Percentiles rank a stretch among this genome's conserved stretches.
Conservation (phyloP, 2,329 filamentous ascomycete genomes). For the Lasiodiplodia theobromae region DNA sequence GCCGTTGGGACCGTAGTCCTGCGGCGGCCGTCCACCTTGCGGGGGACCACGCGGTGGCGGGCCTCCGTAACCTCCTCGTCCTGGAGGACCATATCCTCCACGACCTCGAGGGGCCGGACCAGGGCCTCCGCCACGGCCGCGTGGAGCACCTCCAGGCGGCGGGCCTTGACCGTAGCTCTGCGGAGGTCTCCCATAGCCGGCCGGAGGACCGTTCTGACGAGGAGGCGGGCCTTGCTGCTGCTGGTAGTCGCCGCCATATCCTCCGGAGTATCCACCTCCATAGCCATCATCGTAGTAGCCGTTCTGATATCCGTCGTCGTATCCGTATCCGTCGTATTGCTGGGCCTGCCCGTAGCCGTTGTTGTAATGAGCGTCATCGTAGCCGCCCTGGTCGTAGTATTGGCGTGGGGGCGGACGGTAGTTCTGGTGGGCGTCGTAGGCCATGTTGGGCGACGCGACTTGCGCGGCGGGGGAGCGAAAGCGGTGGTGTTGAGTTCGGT, state of each 20-base stretch:
- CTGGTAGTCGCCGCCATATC: constrained; percentile 33
- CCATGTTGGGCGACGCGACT: constrained; percentile 40
- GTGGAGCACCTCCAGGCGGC: constrained; percentile 18
- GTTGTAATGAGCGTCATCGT: constrained; percentile 32
- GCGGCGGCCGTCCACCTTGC: constrained; percentile 16
- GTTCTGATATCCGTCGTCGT: constrained; percentile 43
- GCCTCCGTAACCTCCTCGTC: constrained; percentile 9
- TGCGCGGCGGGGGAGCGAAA: constrained; percentile 13
- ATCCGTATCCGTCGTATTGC: constrained; percentile 46
- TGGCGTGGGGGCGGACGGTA: constrained; percentile 46
- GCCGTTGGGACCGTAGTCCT: constrained; percentile 20
- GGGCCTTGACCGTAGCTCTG: constrained; percentile 28
- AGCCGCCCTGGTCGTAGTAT: constrained; percentile 42
- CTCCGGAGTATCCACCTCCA: background rate
- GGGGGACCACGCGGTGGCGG: constrained; percentile 10
- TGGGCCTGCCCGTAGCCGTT: constrained; percentile 34
- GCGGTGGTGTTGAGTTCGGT: background rate
- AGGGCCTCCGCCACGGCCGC: constrained; percentile 14
- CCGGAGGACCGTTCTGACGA: constrained; percentile 22
- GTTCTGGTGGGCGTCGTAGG: constrained; percentile 47
- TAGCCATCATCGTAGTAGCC: constrained; percentile 38
- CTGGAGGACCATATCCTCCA: constrained; percentile 22
- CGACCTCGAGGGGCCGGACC: constrained; percentile 12
- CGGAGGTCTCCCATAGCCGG: constrained; percentile 36
- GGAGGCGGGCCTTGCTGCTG: constrained; percentile 36